phyloP scores from a whole-genome alignment of 1,139 yeast species.

The Geotrichum histeridarum region DNA sequence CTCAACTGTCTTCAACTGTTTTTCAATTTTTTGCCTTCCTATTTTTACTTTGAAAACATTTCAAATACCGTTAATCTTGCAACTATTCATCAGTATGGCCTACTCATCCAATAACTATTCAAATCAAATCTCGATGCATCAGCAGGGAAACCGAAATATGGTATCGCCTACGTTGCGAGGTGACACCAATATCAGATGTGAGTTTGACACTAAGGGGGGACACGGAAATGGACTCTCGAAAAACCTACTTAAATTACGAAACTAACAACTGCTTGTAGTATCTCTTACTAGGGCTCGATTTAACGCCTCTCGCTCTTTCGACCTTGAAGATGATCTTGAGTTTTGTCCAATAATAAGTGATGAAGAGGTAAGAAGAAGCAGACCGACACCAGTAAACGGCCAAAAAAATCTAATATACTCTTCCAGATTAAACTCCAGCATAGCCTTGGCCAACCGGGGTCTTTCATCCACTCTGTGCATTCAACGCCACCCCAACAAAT shows the following conservation, averaged over 20 bases:
- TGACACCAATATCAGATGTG: conserved; percentile 11
- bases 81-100: conserved; percentile 1
- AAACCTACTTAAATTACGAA: not conserved
- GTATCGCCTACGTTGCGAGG: conserved; percentile 6
- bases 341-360: conserved; percentile 51
- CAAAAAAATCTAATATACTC: not conserved
- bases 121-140: conserved; percentile 1
- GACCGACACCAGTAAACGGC: not conserved
- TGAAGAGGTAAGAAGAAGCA: conserved; percentile 26
- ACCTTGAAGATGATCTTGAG: conserved; percentile 59
- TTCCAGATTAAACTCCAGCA: conserved; percentile 7
- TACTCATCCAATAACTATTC: conserved; percentile 5
- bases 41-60: not conserved
- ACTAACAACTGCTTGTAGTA: conserved; percentile 7
- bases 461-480: conserved; percentile 2
- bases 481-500: conserved; percentile 16
- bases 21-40: not conserved
- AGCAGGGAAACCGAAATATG: conserved; percentile 3
- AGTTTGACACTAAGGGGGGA: not conserved
- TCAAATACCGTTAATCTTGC: not conserved
- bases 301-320: conserved; percentile 59
- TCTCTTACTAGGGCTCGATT: conserved; percentile 37
- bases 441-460: not conserved
- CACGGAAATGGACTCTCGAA: not conserved
- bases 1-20: no score